phyloP scores from a whole-genome alignment of 2,329 filamentous ascomycete species.

The Arachnomyces sp. region DNA sequence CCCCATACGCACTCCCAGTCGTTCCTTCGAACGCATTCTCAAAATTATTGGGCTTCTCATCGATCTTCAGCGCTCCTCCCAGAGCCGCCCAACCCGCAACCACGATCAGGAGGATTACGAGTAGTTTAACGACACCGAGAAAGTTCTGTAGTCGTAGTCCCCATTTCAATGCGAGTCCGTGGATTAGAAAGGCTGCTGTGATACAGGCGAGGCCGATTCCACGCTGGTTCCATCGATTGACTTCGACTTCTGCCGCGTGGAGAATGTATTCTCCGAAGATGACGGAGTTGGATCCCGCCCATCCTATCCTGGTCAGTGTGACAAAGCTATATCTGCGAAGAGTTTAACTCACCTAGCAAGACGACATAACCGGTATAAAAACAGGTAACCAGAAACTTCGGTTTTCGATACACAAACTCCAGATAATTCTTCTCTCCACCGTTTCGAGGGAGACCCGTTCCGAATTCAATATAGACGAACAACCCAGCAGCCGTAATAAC shows the following conservation, averaged over 20 bases:
- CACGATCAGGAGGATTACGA: slow-evolving; percentile 59
- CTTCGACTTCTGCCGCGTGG: slow-evolving; percentile 55
- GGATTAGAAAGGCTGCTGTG: slow-evolving; percentile 57
- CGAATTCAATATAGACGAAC: slow-evolving; percentile 57
- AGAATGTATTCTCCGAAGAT: slow-evolving; percentile 66
- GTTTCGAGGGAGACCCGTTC: slow-evolving; percentile 59
- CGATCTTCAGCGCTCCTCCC: slow-evolving; percentile 50
- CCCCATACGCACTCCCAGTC: slow-evolving; percentile 57
- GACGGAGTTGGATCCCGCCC: slow-evolving; percentile 60
- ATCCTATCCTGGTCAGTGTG: slow-evolving; percentile 22
- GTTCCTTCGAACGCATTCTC: slow-evolving; percentile 58
- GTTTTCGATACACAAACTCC: slow-evolving; percentile 57
- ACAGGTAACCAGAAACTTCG: slow-evolving; percentile 54
- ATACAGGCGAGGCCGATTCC: slow-evolving; percentile 61
- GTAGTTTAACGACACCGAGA: slow-evolving; percentile 59
- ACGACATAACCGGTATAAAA: slow-evolving; percentile 48
- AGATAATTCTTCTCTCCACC: slow-evolving; percentile 63
- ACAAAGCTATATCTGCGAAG: not conserved
- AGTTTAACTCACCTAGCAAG: slow-evolving; percentile 33
- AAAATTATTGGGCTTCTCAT: slow-evolving; percentile 54
- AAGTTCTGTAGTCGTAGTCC: slow-evolving; percentile 61
- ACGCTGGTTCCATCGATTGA: slow-evolving; percentile 60
- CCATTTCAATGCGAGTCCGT: slow-evolving; percentile 57
- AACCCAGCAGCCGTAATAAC: slow-evolving; percentile 53
- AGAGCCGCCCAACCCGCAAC: slow-evolving; percentile 56